These are phyloP conservation scores for Rauvolfia tetraphylla DNA, from an alignment of 257 asterid species.

Conservation along the genomic window DNA sequence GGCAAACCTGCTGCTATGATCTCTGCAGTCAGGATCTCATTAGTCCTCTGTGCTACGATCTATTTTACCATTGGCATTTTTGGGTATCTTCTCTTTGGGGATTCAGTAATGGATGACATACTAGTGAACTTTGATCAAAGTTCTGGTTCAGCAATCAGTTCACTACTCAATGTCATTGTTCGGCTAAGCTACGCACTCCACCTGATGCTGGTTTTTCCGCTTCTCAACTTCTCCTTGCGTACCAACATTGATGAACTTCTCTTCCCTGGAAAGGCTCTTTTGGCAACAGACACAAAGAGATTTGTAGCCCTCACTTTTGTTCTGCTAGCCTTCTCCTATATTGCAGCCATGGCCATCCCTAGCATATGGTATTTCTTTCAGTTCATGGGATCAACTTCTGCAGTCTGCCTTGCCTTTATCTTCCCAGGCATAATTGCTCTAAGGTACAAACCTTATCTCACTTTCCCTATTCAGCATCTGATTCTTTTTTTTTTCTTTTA, in stretches of 20 bases:
- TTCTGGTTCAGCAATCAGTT: constrained; percentile 44
- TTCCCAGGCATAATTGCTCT: constrained; percentile 80
- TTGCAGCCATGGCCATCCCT: constrained; percentile 68
- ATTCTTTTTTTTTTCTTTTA: not conserved
- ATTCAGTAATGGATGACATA: constrained; percentile 78
- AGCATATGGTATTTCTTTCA: constrained; percentile 92
- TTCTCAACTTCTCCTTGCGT: constrained; percentile 79
- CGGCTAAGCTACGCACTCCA: constrained; percentile 84
- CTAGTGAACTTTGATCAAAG: constrained; percentile 72
- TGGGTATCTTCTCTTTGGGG: constrained; percentile 94
- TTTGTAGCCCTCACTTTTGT: constrained; percentile 51
- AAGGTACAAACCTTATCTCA: constrained; percentile 41
- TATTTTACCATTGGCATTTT: constrained; percentile 74
- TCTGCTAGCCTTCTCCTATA: constrained; percentile 54
- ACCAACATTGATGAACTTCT: constrained; percentile 73
- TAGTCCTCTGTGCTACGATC: constrained; percentile 63
- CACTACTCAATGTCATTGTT: constrained; percentile 55
- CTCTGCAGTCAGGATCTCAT: constrained; percentile 60
- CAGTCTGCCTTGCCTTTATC: constrained; percentile 84
- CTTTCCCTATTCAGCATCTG: not conserved
- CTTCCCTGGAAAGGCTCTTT: constrained; percentile 47
- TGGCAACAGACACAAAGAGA: constrained; percentile 52
- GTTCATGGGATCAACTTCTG: constrained; percentile 92
- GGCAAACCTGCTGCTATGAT: constrained; percentile 72
- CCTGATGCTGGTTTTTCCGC: constrained; percentile 78